Evolutionary conservation across 768 basidiomycete species (phyloP), one percentile per base, ranked within the genome.

Genomic region (Hericium erinaceus): DNA sequence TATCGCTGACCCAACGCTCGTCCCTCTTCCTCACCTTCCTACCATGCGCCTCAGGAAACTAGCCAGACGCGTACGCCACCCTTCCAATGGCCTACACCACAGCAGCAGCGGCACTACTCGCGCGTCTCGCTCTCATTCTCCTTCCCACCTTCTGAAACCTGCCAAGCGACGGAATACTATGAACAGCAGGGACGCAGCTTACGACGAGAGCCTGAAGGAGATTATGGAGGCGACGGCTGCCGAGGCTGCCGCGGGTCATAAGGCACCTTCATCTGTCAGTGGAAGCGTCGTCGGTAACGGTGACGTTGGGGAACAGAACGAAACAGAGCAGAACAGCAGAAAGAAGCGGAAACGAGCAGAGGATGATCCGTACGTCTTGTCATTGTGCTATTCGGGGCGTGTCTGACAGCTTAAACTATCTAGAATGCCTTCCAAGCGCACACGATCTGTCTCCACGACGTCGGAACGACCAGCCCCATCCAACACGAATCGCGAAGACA

Each of bases 151-250:
- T 63, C 66, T 78, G 39, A 84, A 83, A 60, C 78, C 81, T n/a
- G 79, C 88, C 41, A 95, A 94, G 73, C 83, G 92, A 54, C 80
- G 97, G 59, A 93, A 92, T 65, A 99, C 97, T 53, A 95, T 99
- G 93, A 98, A 98, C 70, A 95, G 92, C 66, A 78, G 95, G 57
- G 95, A 97, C 69, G 92, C 95, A 15, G 87, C 85, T 12, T 95
- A 93, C 68, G 95, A 95, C 68, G 89, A 94, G 67, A 92, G 85
- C 67, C 69, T 89, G 57, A 53, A 87, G 68, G 86, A 87, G 65
- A 74, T 88, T 55, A 83, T 90, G 53, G 84, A 87, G 64, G 82
- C 81, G 40, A 85, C 85, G 18, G 87, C 86, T 24, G 82, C 84
- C 6, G 85, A 87, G 67, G 87, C 85, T 3, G 80, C 80, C 52